Base-by-base conservation (phyloP, 2,329 filamentous ascomycete species). In the Basipetospora chlamydospora region DNA sequence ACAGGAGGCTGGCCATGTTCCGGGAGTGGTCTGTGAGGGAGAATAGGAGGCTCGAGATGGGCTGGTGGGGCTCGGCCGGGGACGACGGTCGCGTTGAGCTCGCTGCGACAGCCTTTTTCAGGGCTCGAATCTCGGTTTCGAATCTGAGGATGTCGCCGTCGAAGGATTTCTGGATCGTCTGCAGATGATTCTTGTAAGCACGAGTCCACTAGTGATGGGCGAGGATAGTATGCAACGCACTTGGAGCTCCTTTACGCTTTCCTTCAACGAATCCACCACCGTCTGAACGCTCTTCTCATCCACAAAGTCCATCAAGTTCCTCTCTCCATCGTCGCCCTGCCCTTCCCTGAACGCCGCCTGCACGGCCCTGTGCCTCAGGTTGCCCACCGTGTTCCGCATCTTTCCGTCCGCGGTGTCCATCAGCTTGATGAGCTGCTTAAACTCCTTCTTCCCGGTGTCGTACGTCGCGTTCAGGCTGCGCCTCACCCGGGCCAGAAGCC, bases 1-100 rank as follows among this genome's bases (percentile, higher is more conserved):
- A 73, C 2, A 96, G 70, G 5, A 85, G 68, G 39, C 78, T 68
- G 5, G 87, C 88, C 76, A 92, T 88, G 47, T 78, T 75, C 43
- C 82, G 77, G 0, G 87, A 87, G 46, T 88, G 77, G 11, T 66
- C 66, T 44, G 87, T 76, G 25, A 93, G 66, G 3, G 65, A 63
- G 21, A 67, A 60, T n/a, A 83, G 60, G 28, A 75, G 61, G 4
- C 65, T 58, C 3, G 67, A 58, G 30, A 77, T 63, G 1, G 64
- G 58, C 17, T 39, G 30, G 17, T 22, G 37, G 12, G 37, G 29
- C 15, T 12, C 21, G 31, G 35, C 26, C 25, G 31, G 26, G 21
- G 38, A 30, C 40, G 43, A 7, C 34, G 33, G 10, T 37, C 36
- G 3, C 43, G 41, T 6, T 50, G 42, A 13, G 49, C 44, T 9